These are phyloP conservation scores for Aspergillus sclerotioniger DNA, from an alignment of 495 filamentous ascomycete genomes.

Conservation along the genomic window DNA sequence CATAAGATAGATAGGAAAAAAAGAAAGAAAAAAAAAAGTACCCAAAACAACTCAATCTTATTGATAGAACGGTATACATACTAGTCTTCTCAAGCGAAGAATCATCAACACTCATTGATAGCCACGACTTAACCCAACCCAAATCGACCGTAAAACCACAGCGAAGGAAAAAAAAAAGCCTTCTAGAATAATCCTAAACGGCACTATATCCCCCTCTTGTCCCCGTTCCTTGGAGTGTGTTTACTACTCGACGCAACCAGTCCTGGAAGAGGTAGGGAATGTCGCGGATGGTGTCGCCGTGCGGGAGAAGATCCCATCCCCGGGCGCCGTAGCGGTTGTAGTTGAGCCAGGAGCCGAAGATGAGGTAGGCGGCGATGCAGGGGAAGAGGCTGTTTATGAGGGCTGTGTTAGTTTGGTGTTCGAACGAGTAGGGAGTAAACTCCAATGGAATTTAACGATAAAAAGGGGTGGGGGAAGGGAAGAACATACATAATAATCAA, in stretches of 20 bases:
- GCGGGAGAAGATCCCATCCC: constrained; percentile 93
- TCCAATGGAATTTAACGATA: no score
- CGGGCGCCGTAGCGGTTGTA: constrained; percentile 95
- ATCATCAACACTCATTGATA: no score
- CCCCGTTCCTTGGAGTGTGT: constrained; percentile 74
- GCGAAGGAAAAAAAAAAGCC: background rate
- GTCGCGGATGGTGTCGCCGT: constrained; percentile 88
- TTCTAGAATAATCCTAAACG: constrained; percentile 51
- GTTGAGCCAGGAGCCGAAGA: constrained; percentile 98
- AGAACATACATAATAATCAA: constrained; percentile 86
- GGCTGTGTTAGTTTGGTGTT: background rate
- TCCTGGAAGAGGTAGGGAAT: constrained; percentile 90
- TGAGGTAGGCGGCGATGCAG: constrained; percentile 82
- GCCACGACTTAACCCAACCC: background rate
- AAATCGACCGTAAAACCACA: background rate
- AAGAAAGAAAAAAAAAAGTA: no score
- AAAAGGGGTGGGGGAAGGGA: background rate
- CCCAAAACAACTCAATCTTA: no score
- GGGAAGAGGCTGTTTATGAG: constrained; percentile 67
- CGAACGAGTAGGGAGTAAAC: background rate
- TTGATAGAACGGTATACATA: background rate
- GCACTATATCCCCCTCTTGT: constrained; percentile 91
- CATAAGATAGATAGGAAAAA: no score
- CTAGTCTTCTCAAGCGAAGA: background rate
- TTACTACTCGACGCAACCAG: constrained; percentile 73